Evolutionary conservation across 2,329 filamentous ascomycete species (phyloP), one percentile per base, ranked within the genome.

Genomic region (Curvularia sp.): DNA sequence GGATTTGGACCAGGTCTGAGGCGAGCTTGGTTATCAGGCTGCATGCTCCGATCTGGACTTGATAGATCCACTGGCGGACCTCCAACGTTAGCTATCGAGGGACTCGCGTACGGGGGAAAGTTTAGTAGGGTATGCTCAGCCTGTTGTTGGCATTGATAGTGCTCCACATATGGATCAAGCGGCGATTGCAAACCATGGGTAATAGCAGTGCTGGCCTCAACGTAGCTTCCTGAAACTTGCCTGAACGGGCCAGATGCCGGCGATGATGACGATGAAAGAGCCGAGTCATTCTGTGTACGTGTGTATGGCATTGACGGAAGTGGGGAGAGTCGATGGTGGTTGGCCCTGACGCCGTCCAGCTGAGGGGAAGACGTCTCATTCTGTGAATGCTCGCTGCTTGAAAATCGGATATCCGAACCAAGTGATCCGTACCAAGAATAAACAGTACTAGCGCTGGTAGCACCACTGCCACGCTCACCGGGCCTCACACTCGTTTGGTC

Each of bases 391-490:
- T 62, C 63, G 32, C 65, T 61, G 59, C 72, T 74, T 19, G 71
- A 61, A 15, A 67, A 56, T 28, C 68, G 63, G 21, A 67, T 71
- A 27, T 58, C 65, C 13, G 73, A 49, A 18, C 55, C 65, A 45
- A 75, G 63, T 50, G 59, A 61, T 27, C 73, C 71, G 47, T 75
- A 76, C 34, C 65, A 72, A 6, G 73, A 75, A 46, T 71, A 76
- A n/a, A 67, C 60, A 25, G 64, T 57, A 53, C 72, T 75, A n/a
- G 59, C 59, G 34, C 46, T 64, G 27, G 73, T 74, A 55, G 65
- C 59, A 42, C 66, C 70, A 51, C 72, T 75, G 39, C 68, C 67
- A 10, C 61, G 59, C 6, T 58, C 55, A 43, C 61, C 60, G 34
- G 52, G 30, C 27, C 53, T 48, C 4, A 15, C 5, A 39, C n/a